A percentile compares a stretch with the other conserved stretches of the same genome.
Conservation (phyloP, 148 eudicot species). For the Cornus controversa region DNA sequence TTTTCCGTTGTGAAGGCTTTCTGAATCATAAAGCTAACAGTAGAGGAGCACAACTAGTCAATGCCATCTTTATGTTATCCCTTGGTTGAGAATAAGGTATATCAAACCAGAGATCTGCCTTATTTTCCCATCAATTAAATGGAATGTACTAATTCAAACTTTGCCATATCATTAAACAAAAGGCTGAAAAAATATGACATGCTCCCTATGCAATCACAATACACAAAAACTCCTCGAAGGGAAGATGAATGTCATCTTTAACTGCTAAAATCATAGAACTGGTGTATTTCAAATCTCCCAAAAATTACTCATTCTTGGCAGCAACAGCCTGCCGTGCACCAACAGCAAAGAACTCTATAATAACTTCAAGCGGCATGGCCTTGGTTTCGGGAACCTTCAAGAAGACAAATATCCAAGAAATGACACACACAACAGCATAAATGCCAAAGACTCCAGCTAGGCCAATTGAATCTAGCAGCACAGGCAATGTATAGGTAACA, state of each 20-base stretch:
- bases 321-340: constrained; percentile 47
- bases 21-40: too few relatives aligned
- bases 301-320: constrained; percentile 25
- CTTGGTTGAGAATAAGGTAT: too few relatives aligned
- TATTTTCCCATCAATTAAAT: too few relatives aligned
- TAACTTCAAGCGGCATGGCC: constrained; percentile 93
- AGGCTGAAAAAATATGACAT: too few relatives aligned
- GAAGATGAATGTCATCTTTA: neutral
- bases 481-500: constrained; percentile 77
- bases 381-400: constrained; percentile 89
- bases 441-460: constrained; percentile 61
- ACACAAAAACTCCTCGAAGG: neutral
- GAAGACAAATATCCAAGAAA: constrained; percentile 72
- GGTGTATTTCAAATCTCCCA: neutral
- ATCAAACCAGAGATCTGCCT: too few relatives aligned
- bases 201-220: constrained; percentile 1
- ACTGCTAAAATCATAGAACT: neutral
- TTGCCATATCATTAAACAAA: too few relatives aligned
- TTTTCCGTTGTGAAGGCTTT: too few relatives aligned
- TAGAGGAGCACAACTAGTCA: too few relatives aligned
- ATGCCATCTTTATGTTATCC: too few relatives aligned
- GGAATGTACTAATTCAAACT: too few relatives aligned
- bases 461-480: constrained; percentile 69
- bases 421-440: constrained; percentile 62
- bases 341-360: constrained; percentile 84